Evolutionary conservation across 129 eudicot genomes (phyloP).

Genomic region (Tanacetum coccineum): DNA sequence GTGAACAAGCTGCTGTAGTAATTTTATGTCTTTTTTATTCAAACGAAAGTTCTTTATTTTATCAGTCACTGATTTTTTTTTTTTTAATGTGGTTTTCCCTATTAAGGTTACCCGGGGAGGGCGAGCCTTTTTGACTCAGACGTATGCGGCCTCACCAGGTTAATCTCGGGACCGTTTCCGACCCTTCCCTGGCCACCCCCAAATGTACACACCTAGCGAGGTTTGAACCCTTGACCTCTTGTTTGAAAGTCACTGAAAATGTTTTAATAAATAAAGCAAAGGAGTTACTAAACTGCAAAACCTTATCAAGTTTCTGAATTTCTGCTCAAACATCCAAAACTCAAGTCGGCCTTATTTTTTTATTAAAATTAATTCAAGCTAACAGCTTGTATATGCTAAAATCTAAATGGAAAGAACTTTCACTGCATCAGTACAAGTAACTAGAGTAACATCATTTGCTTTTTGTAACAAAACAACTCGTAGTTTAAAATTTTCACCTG

Average conservation of each 20-base stretch:
- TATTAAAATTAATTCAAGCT: background rate
- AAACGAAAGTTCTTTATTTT: background rate
- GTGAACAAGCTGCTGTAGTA: no score
- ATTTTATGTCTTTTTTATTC: background rate
- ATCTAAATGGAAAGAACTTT: slow-evolving; percentile 10
- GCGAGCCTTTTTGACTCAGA: no score
- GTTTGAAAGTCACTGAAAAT: background rate
- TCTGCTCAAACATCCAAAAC: slow-evolving; percentile 3
- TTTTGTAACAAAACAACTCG: background rate
- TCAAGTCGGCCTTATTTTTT: background rate
- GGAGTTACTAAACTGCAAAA: background rate
- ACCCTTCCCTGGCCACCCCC: no score
- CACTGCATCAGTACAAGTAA: background rate
- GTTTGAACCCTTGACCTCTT: no score
- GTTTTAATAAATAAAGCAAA: background rate
- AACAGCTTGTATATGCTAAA: slow-evolving; percentile 1
- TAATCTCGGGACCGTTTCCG: no score
- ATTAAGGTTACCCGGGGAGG: no score
- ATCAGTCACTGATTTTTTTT: no score
- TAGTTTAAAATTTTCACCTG: background rate
- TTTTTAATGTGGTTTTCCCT: no score
- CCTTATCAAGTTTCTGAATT: background rate
- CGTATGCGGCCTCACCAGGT: no score
- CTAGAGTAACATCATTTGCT: background rate
- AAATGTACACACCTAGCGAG: no score